Percentiles rank a stretch among this genome's conserved stretches.
These are phyloP conservation scores for Fusarium mexicanum DNA, from an alignment of 2,329 filamentous ascomycete species.

Conservation along the genomic window DNA sequence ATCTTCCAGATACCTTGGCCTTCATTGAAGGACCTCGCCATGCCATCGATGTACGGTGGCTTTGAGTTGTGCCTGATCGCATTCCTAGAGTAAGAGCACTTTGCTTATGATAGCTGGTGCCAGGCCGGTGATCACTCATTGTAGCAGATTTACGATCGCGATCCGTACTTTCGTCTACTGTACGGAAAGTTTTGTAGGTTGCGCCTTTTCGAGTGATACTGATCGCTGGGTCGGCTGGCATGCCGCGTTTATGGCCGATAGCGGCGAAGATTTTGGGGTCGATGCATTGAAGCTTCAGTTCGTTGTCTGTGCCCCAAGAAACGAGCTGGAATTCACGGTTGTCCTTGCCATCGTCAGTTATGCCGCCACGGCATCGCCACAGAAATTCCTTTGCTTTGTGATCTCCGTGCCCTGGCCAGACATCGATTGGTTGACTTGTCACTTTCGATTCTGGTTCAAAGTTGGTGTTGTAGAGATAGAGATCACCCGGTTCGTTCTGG, in stretches of 20 bases:
- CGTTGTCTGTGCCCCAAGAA: slow-evolving; percentile 89
- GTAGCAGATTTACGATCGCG: slow-evolving; percentile 68
- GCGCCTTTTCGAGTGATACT: slow-evolving; percentile 85
- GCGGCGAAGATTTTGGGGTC: slow-evolving; percentile 70
- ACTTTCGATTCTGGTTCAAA: slow-evolving; percentile 57
- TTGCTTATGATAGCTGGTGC: slow-evolving; percentile 54
- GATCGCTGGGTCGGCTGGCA: slow-evolving; percentile 69
- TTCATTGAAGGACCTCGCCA: slow-evolving; percentile 70
- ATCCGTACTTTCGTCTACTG: slow-evolving; percentile 68
- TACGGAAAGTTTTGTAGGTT: slow-evolving; percentile 84
- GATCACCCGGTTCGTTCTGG: slow-evolving; percentile 83
- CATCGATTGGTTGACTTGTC: slow-evolving; percentile 60
- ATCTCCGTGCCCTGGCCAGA: slow-evolving; percentile 70
- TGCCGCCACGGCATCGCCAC: slow-evolving; percentile 80
- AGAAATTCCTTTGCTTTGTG: slow-evolving; percentile 89
- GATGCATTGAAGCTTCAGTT: slow-evolving; percentile 80
- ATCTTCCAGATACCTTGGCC: slow-evolving; percentile 57
- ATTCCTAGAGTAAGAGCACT: slow-evolving; percentile 57
- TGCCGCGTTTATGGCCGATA: slow-evolving; percentile 79
- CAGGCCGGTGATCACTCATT: slow-evolving; percentile 68
- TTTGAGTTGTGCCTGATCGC: slow-evolving; percentile 47
- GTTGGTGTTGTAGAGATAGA: slow-evolving; percentile 83
- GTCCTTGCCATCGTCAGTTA: slow-evolving; percentile 75
- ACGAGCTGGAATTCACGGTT: slow-evolving; percentile 91
- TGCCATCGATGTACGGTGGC: slow-evolving; percentile 48